These are phyloP conservation scores for Verticillium tricorpus DNA, from an alignment of 2,329 filamentous ascomycete species.

Conservation along the genomic window DNA sequence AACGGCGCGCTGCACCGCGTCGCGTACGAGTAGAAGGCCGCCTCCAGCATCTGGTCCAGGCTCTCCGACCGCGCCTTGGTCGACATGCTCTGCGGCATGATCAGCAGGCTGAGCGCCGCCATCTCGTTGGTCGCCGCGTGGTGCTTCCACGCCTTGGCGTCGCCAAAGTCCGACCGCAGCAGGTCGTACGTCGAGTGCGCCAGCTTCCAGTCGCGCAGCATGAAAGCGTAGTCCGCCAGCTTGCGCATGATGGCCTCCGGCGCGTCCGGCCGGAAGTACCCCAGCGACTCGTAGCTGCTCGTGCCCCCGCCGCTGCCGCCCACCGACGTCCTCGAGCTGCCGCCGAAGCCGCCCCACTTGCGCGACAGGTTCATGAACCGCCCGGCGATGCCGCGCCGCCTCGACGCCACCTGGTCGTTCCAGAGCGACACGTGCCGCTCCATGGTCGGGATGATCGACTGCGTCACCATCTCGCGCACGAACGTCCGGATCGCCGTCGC, in stretches of 20 bases:
- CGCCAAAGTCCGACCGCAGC: slow-evolving; percentile 80
- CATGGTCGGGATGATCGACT: slow-evolving; percentile 95
- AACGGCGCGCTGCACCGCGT: slow-evolving; percentile 78
- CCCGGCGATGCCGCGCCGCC: slow-evolving; percentile 81
- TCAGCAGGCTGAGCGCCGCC: slow-evolving; percentile 77
- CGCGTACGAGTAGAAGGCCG: slow-evolving; percentile 87
- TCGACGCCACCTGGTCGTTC: slow-evolving; percentile 96
- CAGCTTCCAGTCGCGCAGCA: slow-evolving; percentile 94
- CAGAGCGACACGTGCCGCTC: slow-evolving; percentile 85
- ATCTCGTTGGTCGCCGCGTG: slow-evolving; percentile 95
- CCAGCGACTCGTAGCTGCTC: slow-evolving; percentile 65
- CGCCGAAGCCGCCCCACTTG: slow-evolving; percentile 80
- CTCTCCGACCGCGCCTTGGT: slow-evolving; percentile 76
- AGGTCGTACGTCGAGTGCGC: slow-evolving; percentile 90
- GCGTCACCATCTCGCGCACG: slow-evolving; percentile 89
- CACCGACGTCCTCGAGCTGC: slow-evolving; percentile 55
- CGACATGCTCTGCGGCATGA: slow-evolving; percentile 67
- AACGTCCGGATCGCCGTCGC: slow-evolving; percentile 83
- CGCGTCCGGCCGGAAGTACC: slow-evolving; percentile 78
- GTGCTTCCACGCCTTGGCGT: slow-evolving; percentile 95
- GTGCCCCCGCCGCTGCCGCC: slow-evolving; percentile 45
- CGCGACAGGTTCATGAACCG: slow-evolving; percentile 94
- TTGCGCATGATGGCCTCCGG: slow-evolving; percentile 91
- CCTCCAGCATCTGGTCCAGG: slow-evolving; percentile 83
- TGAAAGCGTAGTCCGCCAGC: slow-evolving; percentile 91